Conservation (phyloP, 2,329 filamentous ascomycete genomes). For the Alternaria dauci region DNA sequence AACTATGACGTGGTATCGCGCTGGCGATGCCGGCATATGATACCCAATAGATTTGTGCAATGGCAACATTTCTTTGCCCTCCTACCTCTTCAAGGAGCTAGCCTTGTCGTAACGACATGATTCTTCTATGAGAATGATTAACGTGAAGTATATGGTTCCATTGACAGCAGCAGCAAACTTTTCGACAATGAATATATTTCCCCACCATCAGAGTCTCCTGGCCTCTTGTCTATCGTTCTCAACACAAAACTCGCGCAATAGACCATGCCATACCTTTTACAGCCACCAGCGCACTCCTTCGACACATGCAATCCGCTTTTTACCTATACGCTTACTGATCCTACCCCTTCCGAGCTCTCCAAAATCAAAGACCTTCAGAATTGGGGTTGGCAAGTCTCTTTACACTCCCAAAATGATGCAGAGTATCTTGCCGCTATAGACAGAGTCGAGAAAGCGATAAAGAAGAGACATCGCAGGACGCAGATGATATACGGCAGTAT, state of each 20-base stretch:
- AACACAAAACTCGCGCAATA: not conserved
- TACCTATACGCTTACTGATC: not conserved
- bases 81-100: not conserved
- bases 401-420: conserved; percentile 1
- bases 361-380: conserved; percentile 8
- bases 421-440: not conserved
- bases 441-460: not conserved
- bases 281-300: not conserved
- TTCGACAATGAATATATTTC: not conserved
- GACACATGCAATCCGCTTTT: not conserved
- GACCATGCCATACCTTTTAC: conserved; percentile 14
- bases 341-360: not conserved
- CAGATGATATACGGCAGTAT: conserved; percentile 7
- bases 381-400: conserved; percentile 15
- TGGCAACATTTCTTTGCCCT: not conserved
- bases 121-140: not conserved
- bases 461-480: not conserved
- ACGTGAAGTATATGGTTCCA: not conserved
- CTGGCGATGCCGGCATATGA: conserved; percentile 8
- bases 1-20: not conserved
- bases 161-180: not conserved
- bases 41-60: conserved; percentile 21
- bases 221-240: not conserved
- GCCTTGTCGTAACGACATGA: not conserved
- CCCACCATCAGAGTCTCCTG: not conserved